Base-by-base conservation (phyloP, 129 eudicot species). In the Escallonia rubra region DNA sequence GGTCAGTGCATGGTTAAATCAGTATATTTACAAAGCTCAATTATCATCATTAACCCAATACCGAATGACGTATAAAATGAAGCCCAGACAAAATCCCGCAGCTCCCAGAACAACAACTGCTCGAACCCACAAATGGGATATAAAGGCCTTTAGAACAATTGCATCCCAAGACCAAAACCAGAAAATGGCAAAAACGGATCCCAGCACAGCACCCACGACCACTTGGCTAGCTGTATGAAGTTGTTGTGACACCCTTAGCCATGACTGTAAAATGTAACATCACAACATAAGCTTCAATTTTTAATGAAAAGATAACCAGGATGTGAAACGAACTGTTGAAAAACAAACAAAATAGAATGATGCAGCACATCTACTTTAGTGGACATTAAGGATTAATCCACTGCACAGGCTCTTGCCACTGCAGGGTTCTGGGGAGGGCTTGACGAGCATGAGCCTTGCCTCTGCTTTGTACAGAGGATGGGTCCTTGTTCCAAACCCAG, bases 141-240 rank as follows among this genome's bases (percentile, higher is more conserved):
- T 69, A 59, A 80, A 90, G 9, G 80, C 79, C 45, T 83, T 42
- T 3, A 79, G 47, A 50, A 85, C 82, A 72, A 74, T 34, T 43
- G 75, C 66, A 9, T 87, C 66, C 82, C 99, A 94, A 10, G 74
- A 78, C 96, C 90, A 87, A 71, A 80, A 80, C 99, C 99, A 94
- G 57, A 85, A 67, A 15, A 82, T 49, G 1, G 85, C 75, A 69
- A 89, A 85, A 14, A 55, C 34, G 4, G 82, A 78, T 10, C 99
- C 99, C 56, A 85, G 39, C 23, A 81, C 48, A 7, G 75, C 86
- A 34, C 99, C 99, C 53, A 84, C 99, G 23, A 65, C 70, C 55
- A 94, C 90, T 82, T 90, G 99, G 85, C 82, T 67, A 49, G 74
- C 59, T 7, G 94, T 89, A 65, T 94, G 96, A 69, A 79, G 69